Evolutionary conservation across 192 early-diverging fungal species (phyloP).

Genomic region (Podila verticillata): DNA sequence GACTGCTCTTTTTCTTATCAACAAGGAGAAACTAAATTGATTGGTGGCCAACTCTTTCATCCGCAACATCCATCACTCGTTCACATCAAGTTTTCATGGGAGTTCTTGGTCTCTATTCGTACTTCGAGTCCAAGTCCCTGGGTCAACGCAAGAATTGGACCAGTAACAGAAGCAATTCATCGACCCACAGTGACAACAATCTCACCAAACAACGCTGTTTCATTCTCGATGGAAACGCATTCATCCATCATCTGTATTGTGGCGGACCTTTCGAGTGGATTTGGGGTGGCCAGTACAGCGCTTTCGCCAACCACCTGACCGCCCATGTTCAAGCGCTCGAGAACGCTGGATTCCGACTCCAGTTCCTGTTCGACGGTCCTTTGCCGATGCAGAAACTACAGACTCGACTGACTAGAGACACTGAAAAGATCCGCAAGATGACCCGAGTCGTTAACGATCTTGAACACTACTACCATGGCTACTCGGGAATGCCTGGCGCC

Average conservation of each 20-base stretch:
- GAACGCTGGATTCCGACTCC: slow-evolving; percentile 36
- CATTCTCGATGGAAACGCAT: slow-evolving; percentile 63
- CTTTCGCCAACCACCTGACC: slow-evolving; percentile 41
- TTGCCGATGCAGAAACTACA: slow-evolving; percentile 53
- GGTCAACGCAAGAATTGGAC: slow-evolving; percentile 40
- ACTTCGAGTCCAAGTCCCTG: slow-evolving; percentile 44
- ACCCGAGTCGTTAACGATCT: slow-evolving; percentile 32
- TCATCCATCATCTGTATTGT: slow-evolving; percentile 57
- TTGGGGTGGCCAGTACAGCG: slow-evolving; percentile 58
- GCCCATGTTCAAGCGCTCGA: slow-evolving; percentile 35
- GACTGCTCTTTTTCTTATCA: slow-evolving; percentile 3
- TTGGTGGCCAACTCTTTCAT: neutral
- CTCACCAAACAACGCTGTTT: slow-evolving; percentile 28
- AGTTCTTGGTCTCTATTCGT: slow-evolving; percentile 43
- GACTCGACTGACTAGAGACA: slow-evolving; percentile 53
- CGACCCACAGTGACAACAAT: neutral
- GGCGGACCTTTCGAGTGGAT: slow-evolving; percentile 57
- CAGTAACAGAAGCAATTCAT: neutral
- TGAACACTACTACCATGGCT: slow-evolving; percentile 18
- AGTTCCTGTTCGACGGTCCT: slow-evolving; percentile 60
- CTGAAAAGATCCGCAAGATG: slow-evolving; percentile 52
- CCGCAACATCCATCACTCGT: neutral
- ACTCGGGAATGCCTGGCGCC: neutral
- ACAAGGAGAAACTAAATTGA: neutral
- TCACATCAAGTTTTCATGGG: slow-evolving; percentile 22